phyloP scores from a whole-genome alignment of 331 rosid species.

The Acacia concinna region DNA sequence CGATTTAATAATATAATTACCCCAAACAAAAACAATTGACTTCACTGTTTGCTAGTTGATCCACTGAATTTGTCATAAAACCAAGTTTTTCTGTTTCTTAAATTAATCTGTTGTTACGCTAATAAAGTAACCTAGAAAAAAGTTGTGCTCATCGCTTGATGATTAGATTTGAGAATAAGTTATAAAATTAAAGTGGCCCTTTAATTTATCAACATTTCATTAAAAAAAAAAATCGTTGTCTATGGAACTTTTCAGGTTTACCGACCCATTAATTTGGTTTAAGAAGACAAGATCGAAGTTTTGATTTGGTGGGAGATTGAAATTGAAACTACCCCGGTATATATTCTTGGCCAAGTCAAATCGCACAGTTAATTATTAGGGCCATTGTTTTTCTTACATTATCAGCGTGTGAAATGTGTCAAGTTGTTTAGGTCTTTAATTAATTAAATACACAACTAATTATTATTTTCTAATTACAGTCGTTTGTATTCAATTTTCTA shows the following conservation, averaged over 20 bases:
- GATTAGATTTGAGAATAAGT: not conserved
- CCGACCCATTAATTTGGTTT: not conserved
- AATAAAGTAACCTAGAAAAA: not conserved
- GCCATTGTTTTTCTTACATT: not conserved
- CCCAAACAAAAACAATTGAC: constrained; percentile 5
- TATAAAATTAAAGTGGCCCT: not conserved
- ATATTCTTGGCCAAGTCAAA: not conserved
- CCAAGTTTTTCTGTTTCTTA: not conserved
- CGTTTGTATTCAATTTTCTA: not conserved
- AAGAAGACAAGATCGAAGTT: not conserved
- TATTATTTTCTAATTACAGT: not conserved
- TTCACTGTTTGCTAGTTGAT: constrained; percentile 1
- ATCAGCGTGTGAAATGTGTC: not conserved
- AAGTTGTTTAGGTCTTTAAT: not conserved
- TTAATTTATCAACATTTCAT: too few species aligned
- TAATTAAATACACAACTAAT: not conserved
- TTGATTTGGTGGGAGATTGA: constrained; percentile 6
- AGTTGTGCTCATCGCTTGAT: not conserved
- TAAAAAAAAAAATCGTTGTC: too few species aligned
- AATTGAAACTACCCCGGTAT: not conserved
- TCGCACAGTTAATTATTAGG: not conserved
- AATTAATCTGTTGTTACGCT: not conserved
- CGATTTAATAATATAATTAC: not conserved
- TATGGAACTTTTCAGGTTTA: not conserved
- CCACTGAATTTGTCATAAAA: not conserved